Evolutionary conservation across 371 early-diverging fungal species (phyloP).

Genomic region (Globomyces sp.): DNA sequence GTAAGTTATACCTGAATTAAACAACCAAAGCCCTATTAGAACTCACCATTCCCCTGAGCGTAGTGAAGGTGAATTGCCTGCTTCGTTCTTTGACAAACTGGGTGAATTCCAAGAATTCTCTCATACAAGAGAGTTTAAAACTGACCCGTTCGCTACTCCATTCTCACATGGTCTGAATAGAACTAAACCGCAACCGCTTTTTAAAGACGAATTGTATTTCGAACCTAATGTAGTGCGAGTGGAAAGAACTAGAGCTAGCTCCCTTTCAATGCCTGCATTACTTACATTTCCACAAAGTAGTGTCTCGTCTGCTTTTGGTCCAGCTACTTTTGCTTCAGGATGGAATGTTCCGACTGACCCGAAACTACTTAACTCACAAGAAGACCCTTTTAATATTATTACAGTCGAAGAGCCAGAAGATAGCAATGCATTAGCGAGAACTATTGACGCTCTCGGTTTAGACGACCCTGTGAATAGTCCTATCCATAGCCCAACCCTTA

Average conservation of each 20-base stretch:
- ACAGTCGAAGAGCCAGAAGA: conserved; percentile 1
- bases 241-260: conserved; percentile 50
- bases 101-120: too few relatives aligned
- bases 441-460: conserved; percentile 72
- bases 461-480: conserved; percentile 53
- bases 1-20: too few relatives aligned
- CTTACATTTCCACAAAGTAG: conserved; percentile 33
- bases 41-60: too few relatives aligned
- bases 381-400: background rate
- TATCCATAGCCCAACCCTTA: background rate
- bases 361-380: conserved; percentile 11
- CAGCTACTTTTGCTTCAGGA: conserved; percentile 61
- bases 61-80: too few relatives aligned
- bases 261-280: conserved; percentile 43
- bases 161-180: too few relatives aligned
- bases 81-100: too few relatives aligned
- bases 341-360: conserved; percentile 49
- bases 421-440: conserved; percentile 34
- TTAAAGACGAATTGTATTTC: background rate
- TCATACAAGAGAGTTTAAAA: too few relatives aligned
- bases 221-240: conserved; percentile 24
- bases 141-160: too few relatives aligned
- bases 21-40: too few relatives aligned
- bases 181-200: too few relatives aligned
- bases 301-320: conserved; percentile 59